Base-by-base conservation (phyloP, 805 yeast species). In the Tetrapisispora iriomotensis region DNA sequence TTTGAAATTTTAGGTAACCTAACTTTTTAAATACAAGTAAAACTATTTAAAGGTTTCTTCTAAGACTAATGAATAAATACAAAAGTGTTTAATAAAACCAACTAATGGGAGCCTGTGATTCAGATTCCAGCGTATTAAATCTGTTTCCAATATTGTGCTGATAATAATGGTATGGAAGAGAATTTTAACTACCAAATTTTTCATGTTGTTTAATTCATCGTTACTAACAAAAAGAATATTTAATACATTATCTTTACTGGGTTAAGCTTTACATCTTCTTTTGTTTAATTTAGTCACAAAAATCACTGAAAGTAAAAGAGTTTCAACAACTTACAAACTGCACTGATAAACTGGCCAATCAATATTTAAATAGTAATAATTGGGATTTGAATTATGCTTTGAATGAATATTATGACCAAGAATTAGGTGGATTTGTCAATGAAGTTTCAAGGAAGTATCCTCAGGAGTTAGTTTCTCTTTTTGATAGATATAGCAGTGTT, bases 371-470 rank as follows among this genome's bases (percentile, higher is more conserved):
- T 13, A 39, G 48, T 14, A 54, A 57, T 34, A 38, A 46, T 18
- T 55, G 62, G 58, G 47, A 51, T 23, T 39, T 60, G 15, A 51
- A 52, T 26, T 56, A 51, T 37, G 61, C 61, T 1, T 42, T 55
- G 29, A 56, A 58, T 44, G 61, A 56, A n/a, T 61, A 38, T 38
- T 58, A 58, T 37, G 62, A 57, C 24, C 48, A 46, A 22, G 55
- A 47, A 28, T 30, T 48, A 15, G 60, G 60, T 12, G 43, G 47
- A 1, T 50, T 54, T 37, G 30, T 34, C 12, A 45, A 37, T 8
- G 36, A 29, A 8, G 9, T 17, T n/a, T 41, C 41, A 14, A 24
- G 22, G 20, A 21, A 31, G n/a, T 50, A 51, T 34, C 49, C 60
- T 1, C 39, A 41, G 3, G 50, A 49, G 17, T 26, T 54, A 31